Conservation (phyloP, 805 yeast species). For the Saccharomycopsis olivae region DNA sequence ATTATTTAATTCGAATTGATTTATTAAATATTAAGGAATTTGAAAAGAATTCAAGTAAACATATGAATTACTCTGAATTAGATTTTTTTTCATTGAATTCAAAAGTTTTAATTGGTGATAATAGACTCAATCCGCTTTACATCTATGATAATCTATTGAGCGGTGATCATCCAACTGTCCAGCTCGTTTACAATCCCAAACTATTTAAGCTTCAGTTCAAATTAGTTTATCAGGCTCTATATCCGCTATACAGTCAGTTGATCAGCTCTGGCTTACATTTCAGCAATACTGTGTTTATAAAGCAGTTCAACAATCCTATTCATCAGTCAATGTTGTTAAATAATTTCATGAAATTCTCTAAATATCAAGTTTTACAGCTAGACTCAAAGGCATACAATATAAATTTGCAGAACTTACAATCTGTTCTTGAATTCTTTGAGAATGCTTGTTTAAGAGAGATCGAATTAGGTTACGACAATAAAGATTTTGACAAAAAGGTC, state of each 20-base stretch:
- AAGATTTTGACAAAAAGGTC: constrained; percentile 31
- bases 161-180: constrained; percentile 1
- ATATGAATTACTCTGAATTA: constrained; percentile 1
- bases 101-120: background rate
- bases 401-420: constrained; percentile 29
- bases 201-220: constrained; percentile 27
- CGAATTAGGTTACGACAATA: constrained; percentile 42
- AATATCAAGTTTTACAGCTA: constrained; percentile 23
- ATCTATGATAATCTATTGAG: constrained; percentile 10
- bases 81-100: constrained; percentile 12
- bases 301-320: constrained; percentile 36
- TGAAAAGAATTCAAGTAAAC: constrained; percentile 2
- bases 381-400: constrained; percentile 26
- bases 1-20: constrained; percentile 8
- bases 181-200: constrained; percentile 20
- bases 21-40: constrained; percentile 3
- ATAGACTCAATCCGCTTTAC: constrained; percentile 10
- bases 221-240: constrained; percentile 29
- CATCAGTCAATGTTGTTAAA: constrained; percentile 38
- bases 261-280: constrained; percentile 29
- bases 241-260: constrained; percentile 37
- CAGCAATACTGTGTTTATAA: constrained; percentile 35
- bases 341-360: constrained; percentile 31
- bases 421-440: constrained; percentile 58
- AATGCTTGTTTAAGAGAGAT: constrained; percentile 61